phyloP scores from a whole-genome alignment of 306 rosid species.

The Sophora flavescens region DNA sequence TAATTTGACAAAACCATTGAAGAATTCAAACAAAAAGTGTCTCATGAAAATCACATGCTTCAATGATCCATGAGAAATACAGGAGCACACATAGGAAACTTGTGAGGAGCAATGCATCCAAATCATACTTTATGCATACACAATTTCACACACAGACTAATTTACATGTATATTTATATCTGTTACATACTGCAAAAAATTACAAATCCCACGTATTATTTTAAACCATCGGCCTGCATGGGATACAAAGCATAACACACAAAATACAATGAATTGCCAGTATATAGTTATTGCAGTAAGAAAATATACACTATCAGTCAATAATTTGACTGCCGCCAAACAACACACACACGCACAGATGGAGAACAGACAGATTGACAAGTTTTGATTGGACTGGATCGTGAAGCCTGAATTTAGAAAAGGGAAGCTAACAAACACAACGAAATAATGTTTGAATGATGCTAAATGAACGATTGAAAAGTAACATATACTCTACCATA shows the following conservation, averaged over 20 bases:
- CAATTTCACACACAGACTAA: slow-evolving; percentile 29
- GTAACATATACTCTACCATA: not conserved
- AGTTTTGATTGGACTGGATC: not conserved
- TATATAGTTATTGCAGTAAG: not conserved
- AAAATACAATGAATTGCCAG: slow-evolving; percentile 7
- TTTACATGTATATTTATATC: slow-evolving; percentile 44
- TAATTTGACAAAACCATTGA: not conserved
- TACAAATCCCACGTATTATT: slow-evolving; percentile 30
- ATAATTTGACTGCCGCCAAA: slow-evolving; percentile 1
- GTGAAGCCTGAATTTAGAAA: not conserved
- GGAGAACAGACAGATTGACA: not conserved
- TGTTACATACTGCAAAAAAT: slow-evolving; percentile 41
- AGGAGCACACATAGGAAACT: slow-evolving; percentile 1
- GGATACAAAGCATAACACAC: slow-evolving; percentile 31
- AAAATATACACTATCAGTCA: not conserved
- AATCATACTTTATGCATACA: slow-evolving; percentile 24
- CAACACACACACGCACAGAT: not conserved
- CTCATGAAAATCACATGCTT: slow-evolving; percentile 6
- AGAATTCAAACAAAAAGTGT: not conserved
- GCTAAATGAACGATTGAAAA: not conserved
- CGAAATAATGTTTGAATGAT: not conserved
- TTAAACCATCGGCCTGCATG: slow-evolving; percentile 48
- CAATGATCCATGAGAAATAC: slow-evolving; percentile 18
- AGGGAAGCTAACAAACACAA: not conserved
- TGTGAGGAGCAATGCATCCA: not conserved